Conservation (phyloP, 1,284 basidiomycete species). For the Ganoderma resinaceum region DNA sequence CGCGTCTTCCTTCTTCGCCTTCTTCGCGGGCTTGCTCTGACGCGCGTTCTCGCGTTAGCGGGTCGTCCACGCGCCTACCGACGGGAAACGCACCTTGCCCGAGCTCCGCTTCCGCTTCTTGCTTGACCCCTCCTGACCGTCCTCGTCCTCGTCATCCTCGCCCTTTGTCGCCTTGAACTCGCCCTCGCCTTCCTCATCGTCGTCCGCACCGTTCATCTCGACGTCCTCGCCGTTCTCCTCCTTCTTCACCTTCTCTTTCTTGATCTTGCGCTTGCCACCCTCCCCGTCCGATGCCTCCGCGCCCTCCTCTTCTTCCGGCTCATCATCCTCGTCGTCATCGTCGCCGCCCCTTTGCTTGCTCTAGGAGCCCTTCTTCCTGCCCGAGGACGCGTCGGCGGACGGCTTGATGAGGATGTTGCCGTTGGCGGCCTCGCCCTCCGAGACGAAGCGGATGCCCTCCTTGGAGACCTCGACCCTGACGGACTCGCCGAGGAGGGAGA, state of each 20-base stretch:
- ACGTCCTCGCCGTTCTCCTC: conserved; percentile 52
- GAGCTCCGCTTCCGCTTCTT: conserved; percentile 72
- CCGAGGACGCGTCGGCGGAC: conserved; percentile 47
- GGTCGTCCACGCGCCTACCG: background rate
- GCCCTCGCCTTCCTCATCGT: conserved; percentile 52
- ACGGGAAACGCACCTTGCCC: conserved; percentile 52
- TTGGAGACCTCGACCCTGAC: conserved; percentile 97
- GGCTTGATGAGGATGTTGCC: conserved; percentile 91
- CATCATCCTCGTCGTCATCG: conserved; percentile 44
- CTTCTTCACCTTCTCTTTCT: conserved; percentile 49
- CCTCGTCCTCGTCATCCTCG: conserved; percentile 46
- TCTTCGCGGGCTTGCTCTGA: conserved; percentile 59
- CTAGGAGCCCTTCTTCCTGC: conserved; percentile 37
- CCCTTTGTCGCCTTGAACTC: conserved; percentile 48
- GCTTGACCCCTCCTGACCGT: conserved; percentile 48
- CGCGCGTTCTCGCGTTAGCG: conserved; percentile 21
- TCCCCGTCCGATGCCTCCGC: conserved; percentile 48
- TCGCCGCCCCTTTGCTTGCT: conserved; percentile 45
- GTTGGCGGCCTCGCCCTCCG: conserved; percentile 95
- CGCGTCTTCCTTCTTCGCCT: conserved; percentile 55
- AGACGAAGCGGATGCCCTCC: conserved; percentile 94
- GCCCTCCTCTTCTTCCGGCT: conserved; percentile 48
- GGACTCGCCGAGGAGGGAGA: conserved; percentile 92
- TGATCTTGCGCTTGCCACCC: conserved; percentile 48
- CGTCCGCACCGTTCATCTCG: conserved; percentile 43